Evolutionary conservation across 345 rosid genomes (phyloP).

Genomic region (Pistacia integerrima): DNA sequence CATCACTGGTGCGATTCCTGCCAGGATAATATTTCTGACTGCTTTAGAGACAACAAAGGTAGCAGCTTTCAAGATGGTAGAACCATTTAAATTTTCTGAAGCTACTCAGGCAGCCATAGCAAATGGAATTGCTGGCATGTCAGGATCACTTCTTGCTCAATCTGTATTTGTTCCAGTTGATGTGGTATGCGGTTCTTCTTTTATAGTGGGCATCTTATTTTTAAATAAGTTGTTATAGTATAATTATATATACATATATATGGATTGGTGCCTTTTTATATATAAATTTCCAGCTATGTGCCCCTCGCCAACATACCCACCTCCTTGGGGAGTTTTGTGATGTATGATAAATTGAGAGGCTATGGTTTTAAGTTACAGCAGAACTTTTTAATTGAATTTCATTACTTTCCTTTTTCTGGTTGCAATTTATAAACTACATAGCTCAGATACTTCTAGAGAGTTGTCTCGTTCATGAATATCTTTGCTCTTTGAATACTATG

Average conservation of each 20-base stretch:
- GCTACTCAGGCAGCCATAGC: conserved; percentile 91
- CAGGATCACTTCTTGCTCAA: conserved; percentile 80
- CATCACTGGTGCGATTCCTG: conserved; percentile 88
- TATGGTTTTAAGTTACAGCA: background rate
- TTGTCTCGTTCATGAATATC: background rate
- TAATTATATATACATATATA: background rate
- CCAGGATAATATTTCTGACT: conserved; percentile 85
- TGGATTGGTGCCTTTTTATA: background rate
- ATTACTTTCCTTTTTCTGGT: background rate
- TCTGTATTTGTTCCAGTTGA: conserved; percentile 94
- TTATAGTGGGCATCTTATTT: background rate
- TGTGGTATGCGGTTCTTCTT: conserved; percentile 57
- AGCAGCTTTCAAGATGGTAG: conserved; percentile 69
- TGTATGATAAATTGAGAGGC: background rate
- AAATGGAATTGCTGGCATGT: conserved; percentile 94
- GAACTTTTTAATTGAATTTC: background rate
- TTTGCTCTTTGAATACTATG: background rate
- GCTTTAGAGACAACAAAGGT: conserved; percentile 88
- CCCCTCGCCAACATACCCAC: background rate
- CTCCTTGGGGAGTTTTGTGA: background rate
- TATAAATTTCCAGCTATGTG: background rate
- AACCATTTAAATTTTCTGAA: conserved; percentile 65
- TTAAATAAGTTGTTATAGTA: background rate
- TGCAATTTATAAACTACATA: conserved; percentile 1
- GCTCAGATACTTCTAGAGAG: background rate